Evolutionary conservation across 768 basidiomycete genomes (phyloP).

Genomic region (Dendrothele bispora): DNA sequence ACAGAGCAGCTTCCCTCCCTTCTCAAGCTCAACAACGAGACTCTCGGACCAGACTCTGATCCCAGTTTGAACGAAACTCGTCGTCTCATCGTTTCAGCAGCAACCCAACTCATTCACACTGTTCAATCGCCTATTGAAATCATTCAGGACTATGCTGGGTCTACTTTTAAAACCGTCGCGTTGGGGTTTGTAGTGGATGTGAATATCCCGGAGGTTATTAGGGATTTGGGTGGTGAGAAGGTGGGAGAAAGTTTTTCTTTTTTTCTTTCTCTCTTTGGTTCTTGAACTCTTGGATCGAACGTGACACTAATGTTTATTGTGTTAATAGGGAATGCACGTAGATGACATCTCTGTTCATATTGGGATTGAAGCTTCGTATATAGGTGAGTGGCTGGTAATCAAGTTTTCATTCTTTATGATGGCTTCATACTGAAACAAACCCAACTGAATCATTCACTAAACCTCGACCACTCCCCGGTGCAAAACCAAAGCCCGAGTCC

Average conservation of each 20-base stretch:
- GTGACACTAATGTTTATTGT: too few species aligned
- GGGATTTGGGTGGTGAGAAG: too few species aligned
- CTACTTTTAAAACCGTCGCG: conserved; percentile 15
- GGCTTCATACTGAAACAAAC: neutral
- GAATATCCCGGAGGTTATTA: conserved; percentile 36
- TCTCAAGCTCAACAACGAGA: too few species aligned
- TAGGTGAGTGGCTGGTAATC: too few species aligned
- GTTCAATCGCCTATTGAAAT: conserved; percentile 18
- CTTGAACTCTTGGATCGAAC: too few species aligned
- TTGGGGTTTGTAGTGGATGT: conserved; percentile 25
- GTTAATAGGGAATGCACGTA: conserved; percentile 29
- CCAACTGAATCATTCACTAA: too few species aligned
- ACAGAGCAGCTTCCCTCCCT: too few species aligned
- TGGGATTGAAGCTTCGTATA: conserved; percentile 26
- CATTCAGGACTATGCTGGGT: conserved; percentile 9
- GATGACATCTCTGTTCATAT: conserved; percentile 30
- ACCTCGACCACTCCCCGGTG: too few species aligned
- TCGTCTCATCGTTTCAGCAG: conserved; percentile 3
- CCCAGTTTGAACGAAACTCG: neutral
- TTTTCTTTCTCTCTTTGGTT: too few species aligned
- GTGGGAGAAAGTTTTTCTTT: conserved; percentile 28
- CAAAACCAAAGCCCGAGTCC: conserved; percentile 30
- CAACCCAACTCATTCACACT: conserved; percentile 18
- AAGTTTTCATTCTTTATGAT: neutral
- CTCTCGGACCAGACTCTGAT: too few species aligned